A percentile compares a stretch with the other conserved stretches of the same genome.
Conservation (phyloP, 257 asterid species). For the Sherardia arvensis region DNA sequence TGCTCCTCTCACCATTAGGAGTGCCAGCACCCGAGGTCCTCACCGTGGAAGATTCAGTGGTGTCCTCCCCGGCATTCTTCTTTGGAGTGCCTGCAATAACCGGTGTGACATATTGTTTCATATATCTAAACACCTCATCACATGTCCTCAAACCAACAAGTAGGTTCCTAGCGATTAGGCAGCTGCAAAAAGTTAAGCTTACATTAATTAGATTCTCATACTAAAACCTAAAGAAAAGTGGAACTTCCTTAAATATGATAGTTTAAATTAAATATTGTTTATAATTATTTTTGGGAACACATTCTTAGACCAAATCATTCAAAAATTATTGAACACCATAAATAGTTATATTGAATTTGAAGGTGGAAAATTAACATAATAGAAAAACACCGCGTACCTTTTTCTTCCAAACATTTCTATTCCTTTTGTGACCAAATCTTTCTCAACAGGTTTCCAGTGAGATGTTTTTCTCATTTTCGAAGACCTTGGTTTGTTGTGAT, state of each 20-base stretch:
- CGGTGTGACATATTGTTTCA: conserved; percentile 53
- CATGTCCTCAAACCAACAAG: conserved; percentile 89
- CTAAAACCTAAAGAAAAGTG: background rate
- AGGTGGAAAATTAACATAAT: too few relatives aligned
- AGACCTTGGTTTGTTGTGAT: conserved; percentile 26
- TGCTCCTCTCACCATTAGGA: too few relatives aligned
- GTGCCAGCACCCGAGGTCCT: too few relatives aligned
- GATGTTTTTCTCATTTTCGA: conserved; percentile 24
- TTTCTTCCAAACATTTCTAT: conserved; percentile 87
- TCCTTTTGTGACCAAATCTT: conserved; percentile 76
- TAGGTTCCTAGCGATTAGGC: conserved; percentile 84
- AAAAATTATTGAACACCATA: background rate
- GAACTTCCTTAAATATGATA: too few relatives aligned
- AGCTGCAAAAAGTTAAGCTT: conserved; percentile 58
- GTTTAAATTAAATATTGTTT: too few relatives aligned
- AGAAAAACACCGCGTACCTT: conserved; percentile 45
- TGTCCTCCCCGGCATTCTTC: too few relatives aligned
- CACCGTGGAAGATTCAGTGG: too few relatives aligned
- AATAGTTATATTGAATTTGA: too few relatives aligned
- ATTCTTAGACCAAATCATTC: too few relatives aligned
- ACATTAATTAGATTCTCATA: too few relatives aligned
- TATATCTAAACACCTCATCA: conserved; percentile 61
- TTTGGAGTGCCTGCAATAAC: conserved; percentile 28
- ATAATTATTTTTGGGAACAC: too few relatives aligned
- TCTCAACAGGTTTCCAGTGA: conserved; percentile 80